These are phyloP conservation scores for Exserohilum turcica DNA, from an alignment of 2,329 filamentous ascomycete species.

Conservation along the genomic window DNA sequence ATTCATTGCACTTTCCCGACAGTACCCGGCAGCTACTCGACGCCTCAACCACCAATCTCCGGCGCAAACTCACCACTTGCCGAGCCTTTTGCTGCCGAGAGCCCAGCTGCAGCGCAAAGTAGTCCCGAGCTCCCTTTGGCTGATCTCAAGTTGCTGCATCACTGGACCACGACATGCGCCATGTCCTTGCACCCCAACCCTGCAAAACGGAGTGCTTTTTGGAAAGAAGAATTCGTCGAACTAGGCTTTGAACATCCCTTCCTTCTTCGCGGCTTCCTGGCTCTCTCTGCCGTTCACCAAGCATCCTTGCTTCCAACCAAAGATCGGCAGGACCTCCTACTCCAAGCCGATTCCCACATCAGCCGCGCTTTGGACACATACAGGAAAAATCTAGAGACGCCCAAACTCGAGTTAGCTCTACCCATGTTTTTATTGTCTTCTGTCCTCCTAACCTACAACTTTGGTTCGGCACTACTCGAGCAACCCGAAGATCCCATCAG, in stretches of 20 bases:
- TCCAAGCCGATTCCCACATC: constrained; percentile 38
- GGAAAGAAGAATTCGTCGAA: constrained; percentile 29
- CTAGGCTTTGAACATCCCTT: constrained; percentile 36
- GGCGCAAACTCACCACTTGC: constrained; percentile 15
- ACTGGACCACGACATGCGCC: constrained; percentile 34
- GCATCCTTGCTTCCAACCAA: constrained; percentile 23
- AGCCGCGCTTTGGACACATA: constrained; percentile 32
- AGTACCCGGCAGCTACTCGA: constrained; percentile 22
- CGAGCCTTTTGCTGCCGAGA: constrained; percentile 6
- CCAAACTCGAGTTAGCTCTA: constrained; percentile 25
- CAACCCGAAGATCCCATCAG: constrained; percentile 35
- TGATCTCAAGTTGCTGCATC: constrained; percentile 37
- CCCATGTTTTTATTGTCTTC: constrained; percentile 41
- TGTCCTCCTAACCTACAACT: constrained; percentile 37
- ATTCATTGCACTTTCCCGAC: constrained; percentile 39
- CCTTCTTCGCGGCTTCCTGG: constrained; percentile 38
- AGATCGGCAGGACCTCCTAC: constrained; percentile 28
- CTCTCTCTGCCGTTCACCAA: constrained; percentile 38
- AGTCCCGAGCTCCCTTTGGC: constrained; percentile 30
- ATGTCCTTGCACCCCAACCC: constrained; percentile 27
- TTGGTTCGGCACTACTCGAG: constrained; percentile 34
- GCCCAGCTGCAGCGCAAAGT: constrained; percentile 10
- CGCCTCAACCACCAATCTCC: constrained; percentile 23
- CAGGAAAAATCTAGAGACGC: constrained; percentile 29
- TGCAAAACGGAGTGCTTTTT: constrained; percentile 15